Conservation (phyloP, 352 stramenopile species). For the Globisporangium uncinulatum region DNA sequence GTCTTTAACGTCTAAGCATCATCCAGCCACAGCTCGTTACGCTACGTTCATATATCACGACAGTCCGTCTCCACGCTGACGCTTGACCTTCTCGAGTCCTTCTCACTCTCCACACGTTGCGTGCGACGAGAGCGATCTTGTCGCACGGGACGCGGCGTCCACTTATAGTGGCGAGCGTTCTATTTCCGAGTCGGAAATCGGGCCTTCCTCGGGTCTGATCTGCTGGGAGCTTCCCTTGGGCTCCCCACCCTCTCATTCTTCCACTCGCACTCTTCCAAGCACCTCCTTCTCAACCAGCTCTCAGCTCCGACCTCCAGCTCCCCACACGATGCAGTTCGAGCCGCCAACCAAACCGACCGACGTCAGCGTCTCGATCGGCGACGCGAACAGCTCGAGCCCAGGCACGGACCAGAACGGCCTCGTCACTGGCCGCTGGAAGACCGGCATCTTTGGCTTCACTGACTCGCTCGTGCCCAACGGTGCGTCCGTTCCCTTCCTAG, state of each 20-base stretch:
- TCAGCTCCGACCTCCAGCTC: too few species aligned
- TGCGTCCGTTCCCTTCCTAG: conserved; percentile 9
- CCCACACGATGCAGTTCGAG: conserved; percentile 43
- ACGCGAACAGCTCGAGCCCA: conserved; percentile 19
- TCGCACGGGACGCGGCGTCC: too few species aligned
- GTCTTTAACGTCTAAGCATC: conserved; percentile 29
- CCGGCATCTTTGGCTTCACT: conserved; percentile 59
- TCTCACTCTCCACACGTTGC: too few species aligned
- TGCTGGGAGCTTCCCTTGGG: too few species aligned
- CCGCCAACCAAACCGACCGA: conserved; percentile 45
- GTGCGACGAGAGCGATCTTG: too few species aligned
- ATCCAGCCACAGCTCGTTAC: too few species aligned
- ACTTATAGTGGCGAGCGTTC: too few species aligned
- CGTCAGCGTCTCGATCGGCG: conserved; percentile 32
- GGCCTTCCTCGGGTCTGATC: too few species aligned
- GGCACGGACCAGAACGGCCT: conserved; percentile 66
- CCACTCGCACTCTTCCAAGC: conserved; percentile 10
- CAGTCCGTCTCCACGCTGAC: too few species aligned
- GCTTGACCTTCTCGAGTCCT: too few species aligned
- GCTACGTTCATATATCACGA: too few species aligned
- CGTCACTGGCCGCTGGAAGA: conserved; percentile 72
- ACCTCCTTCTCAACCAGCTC: conserved; percentile 7
- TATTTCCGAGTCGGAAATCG: too few species aligned
- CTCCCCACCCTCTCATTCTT: conserved; percentile 19
- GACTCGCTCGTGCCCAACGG: conserved; percentile 68